Evolutionary conservation across 768 basidiomycete species (phyloP), one percentile per base, ranked within the genome.

Genomic region (Lyophyllum decastes): DNA sequence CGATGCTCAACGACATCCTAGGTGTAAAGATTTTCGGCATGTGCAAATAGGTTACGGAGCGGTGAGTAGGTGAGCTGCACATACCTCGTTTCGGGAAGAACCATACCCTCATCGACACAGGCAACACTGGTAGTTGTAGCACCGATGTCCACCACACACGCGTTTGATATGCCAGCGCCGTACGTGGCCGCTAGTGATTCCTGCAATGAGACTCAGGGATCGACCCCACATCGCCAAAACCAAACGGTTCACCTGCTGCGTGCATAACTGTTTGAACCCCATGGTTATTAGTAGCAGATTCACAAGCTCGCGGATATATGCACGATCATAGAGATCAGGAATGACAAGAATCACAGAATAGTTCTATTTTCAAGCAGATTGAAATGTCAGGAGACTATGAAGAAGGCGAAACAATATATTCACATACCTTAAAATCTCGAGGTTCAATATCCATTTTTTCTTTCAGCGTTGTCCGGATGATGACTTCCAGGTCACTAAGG

Each of bases 81-180:
- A 44, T 65, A 92, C 95, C 95, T 83, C 2, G 94, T 94, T 64
- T 99, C 97, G 4, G 88, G 68, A 26, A 95, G 75, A 21, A 99
- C 83, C 49, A 95, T 68, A 2, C 97, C 97, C 65, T 99, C 97
- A 56, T 98, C 97, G 2, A 98, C 90, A 67, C 95, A 98, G 0
- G 95, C 87, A 41, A 99, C 84, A 58, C 84, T 93, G 1, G 92
- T 94, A 54, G 81, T 84, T 16, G 78, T 81, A 12, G 96, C 91
- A 2, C 97, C 97, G 50, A 98, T 88, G 70, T 99, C 94, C 34
- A 99, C 91, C 4, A 99, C 92, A 66, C 97, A 98, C 11, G 95
- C 97, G 65, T 87, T 90, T 0, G 93, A 93, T 51, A 98, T 87
- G 7, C 96, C 96, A 7, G 96, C 95, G 21, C 95, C 95, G 68